A percentile compares a stretch with the other conserved stretches of the same genome.
Evolutionary conservation across 495 filamentous ascomycete genomes (phyloP).

Genomic region (Penicillium chermesinum): DNA sequence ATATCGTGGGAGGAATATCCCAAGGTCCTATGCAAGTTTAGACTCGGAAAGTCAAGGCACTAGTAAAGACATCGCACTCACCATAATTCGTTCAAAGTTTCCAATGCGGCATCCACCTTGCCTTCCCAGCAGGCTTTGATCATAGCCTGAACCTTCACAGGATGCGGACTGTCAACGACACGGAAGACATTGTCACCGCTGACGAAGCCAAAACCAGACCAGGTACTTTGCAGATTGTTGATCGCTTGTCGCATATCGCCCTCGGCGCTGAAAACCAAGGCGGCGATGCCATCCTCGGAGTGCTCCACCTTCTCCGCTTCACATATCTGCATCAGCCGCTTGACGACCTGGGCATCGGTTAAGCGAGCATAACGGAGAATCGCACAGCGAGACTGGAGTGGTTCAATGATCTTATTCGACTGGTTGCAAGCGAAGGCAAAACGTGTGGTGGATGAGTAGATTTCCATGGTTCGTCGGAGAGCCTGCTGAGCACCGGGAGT

Average conservation of each 20-base stretch:
- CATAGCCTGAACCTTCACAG: slow-evolving; percentile 97
- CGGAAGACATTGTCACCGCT: slow-evolving; percentile 97
- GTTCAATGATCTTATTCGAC: slow-evolving; percentile 99
- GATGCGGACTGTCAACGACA: slow-evolving; percentile 94
- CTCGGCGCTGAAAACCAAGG: slow-evolving; percentile 93
- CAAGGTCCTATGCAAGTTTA: slow-evolving; percentile 49
- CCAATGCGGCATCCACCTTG: slow-evolving; percentile 80
- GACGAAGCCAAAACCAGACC: slow-evolving; percentile 94
- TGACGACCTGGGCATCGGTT: slow-evolving; percentile 88
- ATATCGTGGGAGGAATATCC: slow-evolving; percentile 97
- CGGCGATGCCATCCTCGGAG: slow-evolving; percentile 90
- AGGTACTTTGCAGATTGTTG: slow-evolving; percentile 96
- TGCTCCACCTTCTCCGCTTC: slow-evolving; percentile 81
- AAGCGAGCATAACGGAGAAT: slow-evolving; percentile 92
- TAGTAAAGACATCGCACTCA: slow-evolving; percentile 17
- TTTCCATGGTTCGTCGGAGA: slow-evolving; percentile 95
- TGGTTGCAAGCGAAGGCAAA: slow-evolving; percentile 99
- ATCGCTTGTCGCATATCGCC: slow-evolving; percentile 99
- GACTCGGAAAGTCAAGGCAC: neutral
- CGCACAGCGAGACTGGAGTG: slow-evolving; percentile 90
- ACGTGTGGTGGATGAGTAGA: slow-evolving; percentile 91
- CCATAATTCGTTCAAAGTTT: slow-evolving; percentile 89
- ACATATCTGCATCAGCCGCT: slow-evolving; percentile 84
- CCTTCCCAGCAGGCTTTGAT: slow-evolving; percentile 93
- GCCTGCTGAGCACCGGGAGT: slow-evolving; percentile 95